A percentile compares a stretch with the other conserved stretches of the same genome.
These are phyloP conservation scores for Lentinula edodes DNA, from an alignment of 768 basidiomycete genomes.

Conservation along the genomic window DNA sequence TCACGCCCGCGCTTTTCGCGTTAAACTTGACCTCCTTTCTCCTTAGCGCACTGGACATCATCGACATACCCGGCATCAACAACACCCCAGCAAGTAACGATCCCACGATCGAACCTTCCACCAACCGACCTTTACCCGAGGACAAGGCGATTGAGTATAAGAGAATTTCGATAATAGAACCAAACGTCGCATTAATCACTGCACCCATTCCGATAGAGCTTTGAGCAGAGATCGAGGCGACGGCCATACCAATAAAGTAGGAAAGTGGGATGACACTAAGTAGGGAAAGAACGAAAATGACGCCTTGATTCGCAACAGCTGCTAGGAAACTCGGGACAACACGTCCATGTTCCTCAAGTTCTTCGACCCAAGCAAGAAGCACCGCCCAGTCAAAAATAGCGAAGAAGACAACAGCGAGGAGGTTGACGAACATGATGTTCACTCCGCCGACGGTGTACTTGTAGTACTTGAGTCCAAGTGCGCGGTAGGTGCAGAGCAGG, in stretches of 20 bases:
- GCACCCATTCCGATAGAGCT: constrained; percentile 99
- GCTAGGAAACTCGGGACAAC: constrained; percentile 61
- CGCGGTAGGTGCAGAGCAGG: constrained; percentile 90
- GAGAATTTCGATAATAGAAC: constrained; percentile 96
- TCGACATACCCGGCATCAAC: constrained; percentile 94
- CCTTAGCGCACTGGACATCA: constrained; percentile 85
- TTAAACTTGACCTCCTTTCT: constrained; percentile 98
- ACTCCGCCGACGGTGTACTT: constrained; percentile 99
- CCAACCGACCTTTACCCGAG: constrained; percentile 88
- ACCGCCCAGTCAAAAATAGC: constrained; percentile 92
- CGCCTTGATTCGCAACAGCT: constrained; percentile 62
- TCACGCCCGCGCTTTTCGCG: constrained; percentile 98
- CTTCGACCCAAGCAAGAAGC: constrained; percentile 65
- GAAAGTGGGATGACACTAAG: constrained; percentile 93
- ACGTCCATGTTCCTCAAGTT: constrained; percentile 44
- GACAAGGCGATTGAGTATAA: constrained; percentile 86
- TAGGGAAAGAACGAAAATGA: constrained; percentile 82
- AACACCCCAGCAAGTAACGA: constrained; percentile 92
- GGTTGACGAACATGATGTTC: constrained; percentile 97
- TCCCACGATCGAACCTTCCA: constrained; percentile 96
- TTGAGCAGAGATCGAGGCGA: constrained; percentile 97
- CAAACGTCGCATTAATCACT: constrained; percentile 98
- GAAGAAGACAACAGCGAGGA: constrained; percentile 90
- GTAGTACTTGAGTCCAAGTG: constrained; percentile 88
- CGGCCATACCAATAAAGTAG: constrained; percentile 99